phyloP scores from a whole-genome alignment of 2,329 filamentous ascomycete species.

The Monosporascus sp. region DNA sequence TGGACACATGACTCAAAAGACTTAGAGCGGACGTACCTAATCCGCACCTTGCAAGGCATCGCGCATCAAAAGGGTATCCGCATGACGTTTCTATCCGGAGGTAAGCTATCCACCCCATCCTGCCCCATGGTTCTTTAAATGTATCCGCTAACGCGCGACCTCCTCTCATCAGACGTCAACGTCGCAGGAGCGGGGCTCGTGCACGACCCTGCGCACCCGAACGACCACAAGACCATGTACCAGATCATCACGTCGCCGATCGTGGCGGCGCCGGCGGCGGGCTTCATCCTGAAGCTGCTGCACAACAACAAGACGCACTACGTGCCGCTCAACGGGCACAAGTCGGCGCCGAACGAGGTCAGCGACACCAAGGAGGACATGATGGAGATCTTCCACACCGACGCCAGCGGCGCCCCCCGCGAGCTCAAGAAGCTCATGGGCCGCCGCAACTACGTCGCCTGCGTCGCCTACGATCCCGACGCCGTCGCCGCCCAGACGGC shows the following conservation, averaged over 20 bases:
- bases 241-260: conserved; percentile 92
- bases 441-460: conserved; percentile 83
- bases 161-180: conserved; percentile 61
- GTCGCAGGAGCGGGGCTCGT: conserved; percentile 87
- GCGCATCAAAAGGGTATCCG: conserved; percentile 90
- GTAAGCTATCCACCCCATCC: conserved; percentile 36
- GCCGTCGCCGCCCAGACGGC: conserved; percentile 65
- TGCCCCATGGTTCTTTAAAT: neutral
- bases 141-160: neutral
- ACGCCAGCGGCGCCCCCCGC: conserved; percentile 76
- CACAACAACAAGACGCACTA: conserved; percentile 93
- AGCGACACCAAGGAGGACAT: conserved; percentile 98
- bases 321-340: conserved; percentile 80
- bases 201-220: conserved; percentile 86
- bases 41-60: conserved; percentile 92
- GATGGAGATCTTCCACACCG: conserved; percentile 98
- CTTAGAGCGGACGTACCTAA: conserved; percentile 91
- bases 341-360: conserved; percentile 62
- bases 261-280: conserved; percentile 79
- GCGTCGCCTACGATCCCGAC: conserved; percentile 92
- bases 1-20: conserved; percentile 99
- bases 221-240: conserved; percentile 99
- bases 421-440: conserved; percentile 93
- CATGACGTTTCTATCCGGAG: conserved; percentile 94
- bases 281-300: conserved; percentile 89